These are phyloP conservation scores for Sphaerulina vaccinii DNA, from an alignment of 2,329 filamentous ascomycete genomes.

Conservation along the genomic window DNA sequence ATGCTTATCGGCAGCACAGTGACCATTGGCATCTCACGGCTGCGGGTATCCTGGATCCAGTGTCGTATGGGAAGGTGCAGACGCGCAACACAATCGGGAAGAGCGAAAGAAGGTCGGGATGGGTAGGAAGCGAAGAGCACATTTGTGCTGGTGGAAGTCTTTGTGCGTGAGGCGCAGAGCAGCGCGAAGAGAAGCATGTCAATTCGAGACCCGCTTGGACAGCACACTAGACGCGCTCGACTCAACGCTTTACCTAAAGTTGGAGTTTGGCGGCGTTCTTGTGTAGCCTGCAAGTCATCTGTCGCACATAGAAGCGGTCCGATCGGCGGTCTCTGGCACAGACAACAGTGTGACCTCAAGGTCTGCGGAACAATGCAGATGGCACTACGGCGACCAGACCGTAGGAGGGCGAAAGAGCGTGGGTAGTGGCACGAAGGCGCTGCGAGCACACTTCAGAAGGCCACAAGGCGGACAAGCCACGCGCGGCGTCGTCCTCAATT, in stretches of 20 bases:
- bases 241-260: background rate
- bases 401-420: background rate
- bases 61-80: too few species aligned
- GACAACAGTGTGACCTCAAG: conserved; percentile 9
- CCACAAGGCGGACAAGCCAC: background rate
- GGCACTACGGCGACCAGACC: background rate
- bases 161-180: too few species aligned
- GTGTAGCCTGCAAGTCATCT: conserved; percentile 28
- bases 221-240: background rate
- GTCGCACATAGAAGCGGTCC: conserved; percentile 14
- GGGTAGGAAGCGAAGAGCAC: too few species aligned
- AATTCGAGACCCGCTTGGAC: background rate
- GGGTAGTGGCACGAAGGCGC: background rate
- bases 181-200: too few species aligned
- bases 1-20: too few species aligned
- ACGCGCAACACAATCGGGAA: too few species aligned
- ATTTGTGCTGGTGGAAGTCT: too few species aligned
- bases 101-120: too few species aligned
- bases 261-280: conserved; percentile 4
- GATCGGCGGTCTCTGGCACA: conserved; percentile 3
- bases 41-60: too few species aligned
- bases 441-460: too few species aligned
- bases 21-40: too few species aligned
- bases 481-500: background rate
- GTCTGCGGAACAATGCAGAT: conserved; percentile 9